These are phyloP conservation scores for Colletotrichum lindemuthianum DNA, from an alignment of 2,329 filamentous ascomycete genomes.

Conservation along the genomic window DNA sequence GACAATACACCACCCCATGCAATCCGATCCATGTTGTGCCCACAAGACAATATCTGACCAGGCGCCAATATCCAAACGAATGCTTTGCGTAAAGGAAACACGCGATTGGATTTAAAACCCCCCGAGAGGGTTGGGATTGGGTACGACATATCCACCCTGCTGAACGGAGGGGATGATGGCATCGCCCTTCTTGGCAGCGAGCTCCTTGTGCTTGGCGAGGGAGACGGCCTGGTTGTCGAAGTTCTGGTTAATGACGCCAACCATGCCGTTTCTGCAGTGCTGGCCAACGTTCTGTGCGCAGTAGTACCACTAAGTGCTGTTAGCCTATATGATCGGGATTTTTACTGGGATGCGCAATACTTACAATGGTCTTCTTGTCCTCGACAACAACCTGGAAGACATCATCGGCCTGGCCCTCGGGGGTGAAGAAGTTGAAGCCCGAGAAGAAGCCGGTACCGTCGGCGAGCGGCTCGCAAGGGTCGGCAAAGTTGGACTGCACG, in stretches of 20 bases:
- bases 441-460: conserved; percentile 54
- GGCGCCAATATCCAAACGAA: no score
- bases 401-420: conserved; percentile 47
- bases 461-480: conserved; percentile 53
- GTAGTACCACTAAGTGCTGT: conserved; percentile 46
- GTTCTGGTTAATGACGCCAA: conserved; percentile 60
- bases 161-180: conserved; percentile 45
- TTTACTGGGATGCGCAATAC: conserved; percentile 49
- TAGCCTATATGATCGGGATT: not conserved
- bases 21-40: no score
- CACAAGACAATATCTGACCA: no score
- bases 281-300: conserved; percentile 49
- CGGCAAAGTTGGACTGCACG: conserved; percentile 52
- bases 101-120: conserved; percentile 43
- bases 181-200: conserved; percentile 45
- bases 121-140: conserved; percentile 53
- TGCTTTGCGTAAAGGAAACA: no score
- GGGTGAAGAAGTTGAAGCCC: conserved; percentile 54
- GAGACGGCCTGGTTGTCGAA: conserved; percentile 50
- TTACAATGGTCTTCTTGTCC: conserved; percentile 50
- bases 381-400: conserved; percentile 58
- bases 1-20: no score
- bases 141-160: conserved; percentile 50
- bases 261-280: conserved; percentile 62
- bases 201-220: conserved; percentile 48